phyloP scores from a whole-genome alignment of 2,329 filamentous ascomycete genomes.

The Calcarisporium arbuscula region DNA sequence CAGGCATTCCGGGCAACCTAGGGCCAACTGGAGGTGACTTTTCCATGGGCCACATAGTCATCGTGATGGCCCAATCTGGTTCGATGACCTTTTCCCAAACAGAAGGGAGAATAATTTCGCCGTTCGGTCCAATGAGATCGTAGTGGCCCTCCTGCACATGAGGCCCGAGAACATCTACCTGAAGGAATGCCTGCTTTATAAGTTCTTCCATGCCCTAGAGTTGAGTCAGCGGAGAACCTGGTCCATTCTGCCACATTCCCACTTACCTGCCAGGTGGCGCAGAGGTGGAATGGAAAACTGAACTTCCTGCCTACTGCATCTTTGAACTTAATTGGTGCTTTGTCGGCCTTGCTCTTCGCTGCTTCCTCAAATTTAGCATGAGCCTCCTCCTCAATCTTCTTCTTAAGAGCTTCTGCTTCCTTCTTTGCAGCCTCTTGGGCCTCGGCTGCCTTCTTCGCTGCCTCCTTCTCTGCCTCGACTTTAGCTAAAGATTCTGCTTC shows the following conservation, averaged over 20 bases:
- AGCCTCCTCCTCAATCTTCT: conserved; percentile 51
- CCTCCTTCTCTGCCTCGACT: conserved; percentile 33
- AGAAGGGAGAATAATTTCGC: conserved; percentile 71
- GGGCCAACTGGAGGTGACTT: conserved; percentile 25
- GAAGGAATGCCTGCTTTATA: conserved; percentile 76
- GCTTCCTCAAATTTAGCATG: conserved; percentile 42
- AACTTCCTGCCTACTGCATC: conserved; percentile 89
- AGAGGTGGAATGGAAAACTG: conserved; percentile 82
- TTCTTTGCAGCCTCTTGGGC: conserved; percentile 42
- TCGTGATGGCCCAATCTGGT: conserved; percentile 55
- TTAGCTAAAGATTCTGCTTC: conserved; percentile 34
- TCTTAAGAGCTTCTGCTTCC: conserved; percentile 54
- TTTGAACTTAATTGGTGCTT: conserved; percentile 80
- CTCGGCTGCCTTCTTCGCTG: conserved; percentile 32
- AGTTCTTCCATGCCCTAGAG: conserved; percentile 75
- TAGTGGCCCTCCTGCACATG: conserved; percentile 75
- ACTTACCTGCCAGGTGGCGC: conserved; percentile 75
- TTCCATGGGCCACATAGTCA: conserved; percentile 55
- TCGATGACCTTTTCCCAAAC: conserved; percentile 79
- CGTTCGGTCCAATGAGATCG: conserved; percentile 71
- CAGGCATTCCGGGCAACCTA: conserved; percentile 14
- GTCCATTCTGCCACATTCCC: background rate
- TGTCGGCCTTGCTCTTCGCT: conserved; percentile 48
- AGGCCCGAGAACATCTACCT: conserved; percentile 69
- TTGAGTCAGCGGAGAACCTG: no score